Base-by-base conservation (phyloP, 805 yeast genomes). In the Zygosaccharomyces bisporus region DNA sequence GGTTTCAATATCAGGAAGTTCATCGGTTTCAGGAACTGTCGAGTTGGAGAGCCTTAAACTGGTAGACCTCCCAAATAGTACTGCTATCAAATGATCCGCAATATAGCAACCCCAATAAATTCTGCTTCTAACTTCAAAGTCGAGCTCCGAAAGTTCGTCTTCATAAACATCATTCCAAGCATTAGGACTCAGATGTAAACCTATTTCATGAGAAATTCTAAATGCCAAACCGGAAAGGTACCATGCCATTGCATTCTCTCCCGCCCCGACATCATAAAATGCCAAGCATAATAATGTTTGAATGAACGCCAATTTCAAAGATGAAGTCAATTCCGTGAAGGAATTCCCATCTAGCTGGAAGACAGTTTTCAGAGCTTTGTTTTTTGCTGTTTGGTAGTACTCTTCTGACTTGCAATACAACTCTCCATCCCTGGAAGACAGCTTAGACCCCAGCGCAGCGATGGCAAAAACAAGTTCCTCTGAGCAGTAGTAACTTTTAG, bases 21-120 rank as follows among this genome's bases (percentile, higher is more conserved):
- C 76, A 44, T 70, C 74, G 3, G 80, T 71, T 45, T 76, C 81
- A 0, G 79, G 77, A 12, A 79, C 76, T 2, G 81, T 71, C 1
- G 83, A 76, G 51, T 79, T 80, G n/a, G 74, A 68, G 41, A 74
- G 56, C 51, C 77, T 73, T 38, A 79, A 57, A 2, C 71, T 57
- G 1, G 79, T 72, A 0, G 83, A 81, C 43, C 83, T 61, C 4
- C 83, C 83, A 41, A 77, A 65, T 14, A 78, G 61, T 30, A 78
- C 63, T 45, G 81, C 71, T 27, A 78, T 74, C 51, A 79, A 71
- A 55, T 77, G 82, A 57, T 79, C 84, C 5, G 79, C 80, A 51
- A 79, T 63, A 53, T 74, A 79, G 35, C 78, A 71, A 5, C 83
- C 83, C 84, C 84, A 79, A 55, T 75, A 76, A 13, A 79, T 74